phyloP scores from a whole-genome alignment of 768 basidiomycete genomes.

The Pleurotus cornucopiae region DNA sequence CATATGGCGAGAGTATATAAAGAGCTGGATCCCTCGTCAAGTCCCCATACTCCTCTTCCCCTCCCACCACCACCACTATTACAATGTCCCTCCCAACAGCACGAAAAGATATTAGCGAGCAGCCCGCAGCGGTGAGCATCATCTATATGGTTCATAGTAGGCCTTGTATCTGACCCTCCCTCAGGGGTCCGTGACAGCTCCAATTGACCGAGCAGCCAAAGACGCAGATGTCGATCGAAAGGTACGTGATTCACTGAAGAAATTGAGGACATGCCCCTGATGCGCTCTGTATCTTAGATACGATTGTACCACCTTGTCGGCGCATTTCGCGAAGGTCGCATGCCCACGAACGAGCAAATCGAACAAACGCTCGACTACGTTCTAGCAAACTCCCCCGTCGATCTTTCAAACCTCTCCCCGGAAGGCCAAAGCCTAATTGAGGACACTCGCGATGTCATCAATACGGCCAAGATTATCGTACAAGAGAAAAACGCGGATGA shows the following conservation, averaged over 20 bases:
- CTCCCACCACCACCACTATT: not conserved
- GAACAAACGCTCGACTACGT: constrained; percentile 67
- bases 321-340: constrained; percentile 72
- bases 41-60: not conserved
- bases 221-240: constrained; percentile 81
- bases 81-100: constrained; percentile 66
- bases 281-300: constrained; percentile 33
- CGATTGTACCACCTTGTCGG: constrained; percentile 75
- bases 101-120: constrained; percentile 52
- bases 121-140: constrained; percentile 32
- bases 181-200: constrained; percentile 55
- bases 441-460: constrained; percentile 73
- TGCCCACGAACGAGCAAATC: constrained; percentile 79
- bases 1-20: not conserved
- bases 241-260: constrained; percentile 21
- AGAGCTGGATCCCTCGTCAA: not conserved
- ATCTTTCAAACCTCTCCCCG: constrained; percentile 61
- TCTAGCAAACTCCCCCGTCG: constrained; percentile 51
- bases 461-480: constrained; percentile 66
- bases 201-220: constrained; percentile 53
- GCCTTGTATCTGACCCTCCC: not conserved
- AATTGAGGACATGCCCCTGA: not conserved
- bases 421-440: constrained; percentile 74
- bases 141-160: not conserved
- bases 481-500: constrained; percentile 84